Conservation (phyloP, 2,329 filamentous ascomycete species). For the Berkeleyomyces basicola region DNA sequence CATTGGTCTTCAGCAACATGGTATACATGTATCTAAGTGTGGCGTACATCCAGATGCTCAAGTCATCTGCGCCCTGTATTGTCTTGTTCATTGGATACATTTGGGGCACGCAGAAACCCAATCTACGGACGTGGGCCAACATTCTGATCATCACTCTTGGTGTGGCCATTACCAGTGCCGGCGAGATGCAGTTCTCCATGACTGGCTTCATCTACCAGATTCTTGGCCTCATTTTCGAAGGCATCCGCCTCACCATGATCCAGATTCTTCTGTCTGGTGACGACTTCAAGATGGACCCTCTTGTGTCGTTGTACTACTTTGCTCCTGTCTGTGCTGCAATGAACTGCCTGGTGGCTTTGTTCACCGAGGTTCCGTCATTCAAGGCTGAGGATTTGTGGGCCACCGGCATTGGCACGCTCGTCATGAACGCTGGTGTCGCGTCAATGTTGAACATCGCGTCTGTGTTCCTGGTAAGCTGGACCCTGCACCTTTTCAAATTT, state of each 20-base stretch:
- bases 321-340: conserved; percentile 69
- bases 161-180: conserved; percentile 35
- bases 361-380: conserved; percentile 52
- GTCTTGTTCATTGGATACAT: conserved; percentile 50
- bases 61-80: conserved; percentile 49
- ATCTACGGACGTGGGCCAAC: conserved; percentile 28
- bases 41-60: conserved; percentile 56
- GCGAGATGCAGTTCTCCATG: conserved; percentile 53
- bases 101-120: conserved; percentile 34
- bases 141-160: conserved; percentile 36
- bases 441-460: conserved; percentile 71
- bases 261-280: conserved; percentile 62
- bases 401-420: conserved; percentile 46
- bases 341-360: conserved; percentile 55
- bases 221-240: conserved; percentile 64
- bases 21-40: conserved; percentile 52
- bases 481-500: conserved; percentile 6
- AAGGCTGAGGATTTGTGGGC: conserved; percentile 47
- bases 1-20: conserved; percentile 49
- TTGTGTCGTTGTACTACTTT: conserved; percentile 81
- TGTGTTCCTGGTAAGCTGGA: conserved; percentile 58
- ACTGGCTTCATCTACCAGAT: conserved; percentile 52
- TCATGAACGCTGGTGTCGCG: conserved; percentile 61
- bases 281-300: conserved; percentile 72
- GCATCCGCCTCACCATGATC: conserved; percentile 69